These are phyloP conservation scores for Neurospora sublineolata DNA, from an alignment of 495 filamentous ascomycete genomes.

Conservation along the genomic window DNA sequence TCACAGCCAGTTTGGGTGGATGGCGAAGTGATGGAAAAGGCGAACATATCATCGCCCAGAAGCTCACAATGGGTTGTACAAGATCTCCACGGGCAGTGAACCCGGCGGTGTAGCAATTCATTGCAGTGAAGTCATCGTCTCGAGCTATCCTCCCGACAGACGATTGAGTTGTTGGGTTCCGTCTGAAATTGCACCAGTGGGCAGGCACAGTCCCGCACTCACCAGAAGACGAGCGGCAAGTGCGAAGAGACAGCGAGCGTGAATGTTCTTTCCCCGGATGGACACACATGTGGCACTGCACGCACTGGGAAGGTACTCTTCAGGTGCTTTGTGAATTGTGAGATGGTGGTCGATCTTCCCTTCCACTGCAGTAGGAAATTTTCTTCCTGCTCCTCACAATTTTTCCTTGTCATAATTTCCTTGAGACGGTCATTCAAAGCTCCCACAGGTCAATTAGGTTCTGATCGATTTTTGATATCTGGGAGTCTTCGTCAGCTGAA, in stretches of 20 bases:
- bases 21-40: neutral
- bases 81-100: neutral
- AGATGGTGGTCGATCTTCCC: too few relatives aligned
- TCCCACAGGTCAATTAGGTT: too few relatives aligned
- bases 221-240: neutral
- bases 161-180: neutral
- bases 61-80: neutral
- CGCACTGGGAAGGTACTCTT: too few relatives aligned
- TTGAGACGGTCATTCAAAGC: too few relatives aligned
- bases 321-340: too few relatives aligned
- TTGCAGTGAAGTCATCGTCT: neutral
- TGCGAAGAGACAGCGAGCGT: neutral
- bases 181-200: neutral
- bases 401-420: too few relatives aligned
- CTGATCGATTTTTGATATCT: too few relatives aligned
- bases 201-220: neutral
- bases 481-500: neutral
- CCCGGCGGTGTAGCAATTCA: neutral
- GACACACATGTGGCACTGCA: neutral
- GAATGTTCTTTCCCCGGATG: neutral
- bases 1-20: neutral
- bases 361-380: too few relatives aligned
- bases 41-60: neutral
- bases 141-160: neutral
- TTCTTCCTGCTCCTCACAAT: too few relatives aligned